Evolutionary conservation across 176 grass and related monocot genomes (phyloP), one percentile per base, ranked within the genome.

Genomic region (Lolium perenne): DNA sequence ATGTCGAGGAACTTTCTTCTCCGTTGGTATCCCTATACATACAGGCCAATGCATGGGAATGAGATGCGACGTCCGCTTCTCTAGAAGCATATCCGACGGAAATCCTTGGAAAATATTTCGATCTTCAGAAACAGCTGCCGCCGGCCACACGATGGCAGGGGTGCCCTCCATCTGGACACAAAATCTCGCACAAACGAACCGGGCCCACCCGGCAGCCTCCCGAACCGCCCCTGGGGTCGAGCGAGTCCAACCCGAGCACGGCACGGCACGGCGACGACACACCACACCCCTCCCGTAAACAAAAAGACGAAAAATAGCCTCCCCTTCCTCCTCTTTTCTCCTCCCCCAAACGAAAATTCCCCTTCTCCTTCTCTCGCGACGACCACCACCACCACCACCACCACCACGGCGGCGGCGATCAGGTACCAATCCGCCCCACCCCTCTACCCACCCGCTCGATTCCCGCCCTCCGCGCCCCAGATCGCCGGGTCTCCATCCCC

Each of bases 291-390:
- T 4, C 71, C 71, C 71, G 46, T 74, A 76, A 32, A 76, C 72
- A 76, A 76, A 76, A 76, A 76, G 72, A 75, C 72, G 48, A 75
- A 75, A 75, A 75, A 75, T 75, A 75, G 47, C 72, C 72, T 53
- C 47, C 72, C 45, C 47, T 32, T 75, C 71, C 46, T 51, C 72
- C 47, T 75, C 72, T 26, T 21, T 75, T 75, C 72, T 3, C 26
- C 22, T 15, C 62, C 10, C 41, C 47, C 14, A 75, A 35, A 35
- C 32, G 32, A 35, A 35, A 75, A 75, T 75, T 75, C 72, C 72
- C 72, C 72, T 43, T 29, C 71, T 22, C 43, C 71, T 22, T 73
- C 71, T 51, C 72, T 53, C 72, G 72, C 23, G 10, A 22, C 48
- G 17, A 47, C 23, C 23, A 48, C 53, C 72, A 48, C 72, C 14